These are phyloP conservation scores for Trametes maxima DNA, from an alignment of 768 basidiomycete species.

Conservation along the genomic window DNA sequence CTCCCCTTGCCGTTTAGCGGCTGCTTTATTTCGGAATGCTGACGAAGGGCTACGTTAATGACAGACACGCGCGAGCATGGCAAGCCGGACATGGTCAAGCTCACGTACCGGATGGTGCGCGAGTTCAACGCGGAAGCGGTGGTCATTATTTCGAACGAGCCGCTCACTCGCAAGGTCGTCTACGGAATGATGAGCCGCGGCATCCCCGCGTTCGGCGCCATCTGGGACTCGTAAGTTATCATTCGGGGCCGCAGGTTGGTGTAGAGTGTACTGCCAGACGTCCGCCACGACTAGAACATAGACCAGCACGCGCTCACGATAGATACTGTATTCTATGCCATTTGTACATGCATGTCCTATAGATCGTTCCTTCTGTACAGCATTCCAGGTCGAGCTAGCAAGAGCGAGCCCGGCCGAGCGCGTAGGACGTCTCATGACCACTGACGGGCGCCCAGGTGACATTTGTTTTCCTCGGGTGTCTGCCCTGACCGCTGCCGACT, in stretches of 20 bases:
- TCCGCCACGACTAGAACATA: no score
- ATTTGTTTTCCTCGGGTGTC: no score
- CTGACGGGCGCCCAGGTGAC: no score
- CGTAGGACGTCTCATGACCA: not conserved
- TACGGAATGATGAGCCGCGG: constrained; percentile 59
- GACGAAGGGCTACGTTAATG: not conserved
- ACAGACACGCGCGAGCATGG: constrained; percentile 34
- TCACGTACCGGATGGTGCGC: constrained; percentile 32
- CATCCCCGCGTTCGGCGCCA: constrained; percentile 58
- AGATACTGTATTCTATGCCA: not conserved
- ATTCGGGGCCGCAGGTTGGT: no score
- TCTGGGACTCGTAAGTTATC: constrained; percentile 52
- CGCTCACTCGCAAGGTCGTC: constrained; percentile 48
- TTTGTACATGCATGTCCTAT: not conserved
- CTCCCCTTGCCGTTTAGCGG: not conserved
- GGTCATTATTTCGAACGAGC: constrained; percentile 58
- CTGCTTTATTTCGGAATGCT: not conserved
- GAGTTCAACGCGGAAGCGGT: constrained; percentile 46
- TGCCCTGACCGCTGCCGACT: no score
- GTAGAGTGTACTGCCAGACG: no score
- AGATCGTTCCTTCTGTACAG: not conserved
- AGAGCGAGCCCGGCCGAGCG: not conserved
- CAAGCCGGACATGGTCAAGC: constrained; percentile 37
- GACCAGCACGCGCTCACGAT: not conserved
- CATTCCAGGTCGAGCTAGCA: not conserved